phyloP scores from a whole-genome alignment of 768 basidiomycete species.

The Roridomyces roridus region DNA sequence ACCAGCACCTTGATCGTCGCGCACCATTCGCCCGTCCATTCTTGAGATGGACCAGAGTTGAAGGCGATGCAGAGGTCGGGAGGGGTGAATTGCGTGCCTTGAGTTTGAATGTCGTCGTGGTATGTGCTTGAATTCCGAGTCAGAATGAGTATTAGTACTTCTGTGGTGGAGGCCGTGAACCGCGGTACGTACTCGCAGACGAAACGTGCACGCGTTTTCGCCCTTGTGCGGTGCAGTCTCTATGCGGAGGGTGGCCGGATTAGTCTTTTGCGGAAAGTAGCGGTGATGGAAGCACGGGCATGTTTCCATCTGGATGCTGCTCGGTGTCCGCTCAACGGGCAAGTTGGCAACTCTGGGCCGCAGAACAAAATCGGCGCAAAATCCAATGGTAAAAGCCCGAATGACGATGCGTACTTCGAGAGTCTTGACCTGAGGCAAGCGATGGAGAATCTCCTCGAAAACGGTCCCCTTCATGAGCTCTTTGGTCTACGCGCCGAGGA shows the following conservation, averaged over 20 bases:
- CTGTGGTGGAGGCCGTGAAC: too few relatives aligned
- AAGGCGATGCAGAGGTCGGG: constrained; percentile 22
- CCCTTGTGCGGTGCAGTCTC: constrained; percentile 7
- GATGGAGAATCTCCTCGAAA: constrained; percentile 33
- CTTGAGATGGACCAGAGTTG: constrained; percentile 13
- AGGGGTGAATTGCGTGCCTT: constrained; percentile 10
- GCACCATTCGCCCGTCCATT: constrained; percentile 5
- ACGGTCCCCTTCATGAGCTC: constrained; percentile 15
- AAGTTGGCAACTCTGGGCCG: constrained; percentile 31
- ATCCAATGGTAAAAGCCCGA: too few relatives aligned
- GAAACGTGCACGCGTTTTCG: constrained; percentile 16
- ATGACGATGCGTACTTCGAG: too few relatives aligned
- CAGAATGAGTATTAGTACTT: not conserved
- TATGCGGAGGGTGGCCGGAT: not conserved
- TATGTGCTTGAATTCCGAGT: constrained; percentile 21
- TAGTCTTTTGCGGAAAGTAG: not conserved
- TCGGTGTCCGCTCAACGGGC: not conserved
- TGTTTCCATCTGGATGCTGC: not conserved
- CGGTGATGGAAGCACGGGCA: constrained; percentile 2
- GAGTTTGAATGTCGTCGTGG: constrained; percentile 7
- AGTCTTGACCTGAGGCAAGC: constrained; percentile 28
- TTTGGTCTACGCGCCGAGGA: constrained; percentile 23
- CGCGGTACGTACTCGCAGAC: constrained; percentile 1
- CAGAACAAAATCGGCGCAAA: constrained; percentile 31
- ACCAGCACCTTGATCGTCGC: constrained; percentile 16